Base-by-base conservation (phyloP, 148 eudicot genomes). In the Pharnaceum exiguum region DNA sequence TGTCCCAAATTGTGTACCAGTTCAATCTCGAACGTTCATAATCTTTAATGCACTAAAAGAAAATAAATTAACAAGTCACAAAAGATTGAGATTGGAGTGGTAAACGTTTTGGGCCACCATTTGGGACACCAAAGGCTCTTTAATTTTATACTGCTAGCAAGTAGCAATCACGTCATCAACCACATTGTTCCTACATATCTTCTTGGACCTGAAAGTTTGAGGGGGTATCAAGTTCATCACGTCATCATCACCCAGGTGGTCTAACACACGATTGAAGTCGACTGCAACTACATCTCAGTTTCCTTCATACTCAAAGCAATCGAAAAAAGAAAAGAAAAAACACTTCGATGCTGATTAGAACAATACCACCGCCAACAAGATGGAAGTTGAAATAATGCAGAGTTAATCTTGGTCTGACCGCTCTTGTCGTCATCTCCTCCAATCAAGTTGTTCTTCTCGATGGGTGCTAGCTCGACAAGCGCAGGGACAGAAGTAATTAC, bases 351-450 rank as follows among this genome's bases (percentile, higher is more conserved):
- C 7, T 6, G 12, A 6, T 35, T 35, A 84, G 86, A 83, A 81
- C 82, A 19, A 85, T 82, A 48, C 91, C 91, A 70, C 87, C 91
- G 35, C 91, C 91, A 54, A 82, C 91, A 64, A 85, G 91, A n/a
- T n/a, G n/a, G 77, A 85, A 85, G 62, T 85, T 87, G 57, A 85
- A 87, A 23, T n/a, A 85, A 75, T 5, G 79, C 91, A 16, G 87
- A 85, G 46, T 85, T 85, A 82, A 85, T 85, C 79, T 85, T 85
- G 21, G 91, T 85, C 70, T 82, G 91, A 60, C 87, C 87, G 71
- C 91, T 84, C 80, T 84, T 84, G 51, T 81, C 81, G 59, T 84
- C 91, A 59, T 84, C 91, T 53, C 91, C 91, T 46, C 91, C 91
- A 30, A 84, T 84, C 71, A 84, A 72, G 69, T 64, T 58, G 70